Evolutionary conservation across 768 basidiomycete genomes (phyloP), one percentile per base, ranked within the genome.

Genomic region (Kwoniella botswanensis): DNA sequence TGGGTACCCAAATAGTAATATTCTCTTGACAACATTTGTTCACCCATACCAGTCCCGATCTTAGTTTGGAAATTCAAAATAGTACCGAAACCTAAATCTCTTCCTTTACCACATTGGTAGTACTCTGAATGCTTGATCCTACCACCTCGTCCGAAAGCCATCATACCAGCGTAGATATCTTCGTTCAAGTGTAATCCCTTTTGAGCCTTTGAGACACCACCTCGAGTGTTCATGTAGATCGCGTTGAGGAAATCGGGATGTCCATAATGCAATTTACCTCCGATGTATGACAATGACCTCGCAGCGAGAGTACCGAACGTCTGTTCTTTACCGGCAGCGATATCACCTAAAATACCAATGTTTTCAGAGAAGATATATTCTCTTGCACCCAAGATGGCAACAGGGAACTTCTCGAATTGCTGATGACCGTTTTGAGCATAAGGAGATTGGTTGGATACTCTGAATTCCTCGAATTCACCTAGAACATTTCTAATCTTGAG

Each of bases 331-430:
- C 97, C 95, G 71, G 97, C 97, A 53, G 97, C 97, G 56, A 99
- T 88, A 85, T 99, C 97, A 78, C 97, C 97, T 58, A 99, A 88
- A 77, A 98, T 96, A 87, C 97, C 97, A 73, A 98, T 98, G 82
- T 98, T 98, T 86, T 99, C 97, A 63, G 97, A 98, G 86, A 99
- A 99, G 83, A 99, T 98, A 85, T 99, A 99, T 87, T 99, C 96
- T 85, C 97, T 90, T 11, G 97, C 96, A 84, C 96, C 97, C 73
- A 99, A 92, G 73, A 99, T 99, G 17, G 97, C 96, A 22, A 98
- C 92, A 18, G 97, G 97, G 22, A 92, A 84, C 71, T 88, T 88
- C 82, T 89, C 89, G 88, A 96, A 93, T 75, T 97, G 93, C 84
- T 92, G 90, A 79, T 91, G 90, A 71, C 90, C 90, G 88, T 92